Percentiles rank a stretch among this genome's conserved stretches.
These are phyloP conservation scores for Colletotrichum coccodes DNA, from an alignment of 2,329 filamentous ascomycete species.

Conservation along the genomic window DNA sequence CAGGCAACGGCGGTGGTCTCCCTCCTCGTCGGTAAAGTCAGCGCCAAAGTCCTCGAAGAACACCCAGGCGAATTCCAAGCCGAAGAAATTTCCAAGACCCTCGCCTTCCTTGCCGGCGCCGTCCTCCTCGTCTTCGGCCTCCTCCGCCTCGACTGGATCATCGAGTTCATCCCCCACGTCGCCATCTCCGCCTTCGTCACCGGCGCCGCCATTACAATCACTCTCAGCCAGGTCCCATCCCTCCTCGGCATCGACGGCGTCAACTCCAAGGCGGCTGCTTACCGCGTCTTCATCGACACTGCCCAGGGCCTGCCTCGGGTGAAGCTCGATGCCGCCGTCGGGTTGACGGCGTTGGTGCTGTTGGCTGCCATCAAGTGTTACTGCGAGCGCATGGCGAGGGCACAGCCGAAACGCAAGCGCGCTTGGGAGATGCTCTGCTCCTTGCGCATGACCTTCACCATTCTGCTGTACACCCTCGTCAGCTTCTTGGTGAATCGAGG, in stretches of 20 bases:
- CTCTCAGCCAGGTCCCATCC: conserved; percentile 59
- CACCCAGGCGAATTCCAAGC: conserved; percentile 41
- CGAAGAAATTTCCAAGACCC: conserved; percentile 54
- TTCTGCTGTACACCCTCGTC: conserved; percentile 79
- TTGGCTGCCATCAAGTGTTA: conserved; percentile 67
- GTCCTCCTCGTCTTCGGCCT: conserved; percentile 62
- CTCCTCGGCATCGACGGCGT: conserved; percentile 61
- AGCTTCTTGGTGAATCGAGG: conserved; percentile 74
- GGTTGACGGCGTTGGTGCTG: conserved; percentile 73
- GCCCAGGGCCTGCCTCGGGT: conserved; percentile 57
- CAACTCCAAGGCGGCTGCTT: conserved; percentile 60
- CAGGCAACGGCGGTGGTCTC: conserved; percentile 68
- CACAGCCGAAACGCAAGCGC: conserved; percentile 69
- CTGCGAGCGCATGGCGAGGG: conserved; percentile 70
- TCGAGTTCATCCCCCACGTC: conserved; percentile 64
- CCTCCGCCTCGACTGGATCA: conserved; percentile 61
- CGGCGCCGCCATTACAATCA: conserved; percentile 61
- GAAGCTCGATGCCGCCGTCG: conserved; percentile 77
- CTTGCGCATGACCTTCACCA: conserved; percentile 78
- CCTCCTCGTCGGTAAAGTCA: conserved; percentile 58
- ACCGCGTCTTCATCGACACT: conserved; percentile 62
- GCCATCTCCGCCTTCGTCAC: conserved; percentile 67
- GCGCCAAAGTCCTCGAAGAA: conserved; percentile 47
- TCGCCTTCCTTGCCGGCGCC: conserved; percentile 58
- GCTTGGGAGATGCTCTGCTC: conserved; percentile 80